These are phyloP conservation scores for Cercospora sp. DNA, from an alignment of 2,329 filamentous ascomycete genomes.

Conservation along the genomic window DNA sequence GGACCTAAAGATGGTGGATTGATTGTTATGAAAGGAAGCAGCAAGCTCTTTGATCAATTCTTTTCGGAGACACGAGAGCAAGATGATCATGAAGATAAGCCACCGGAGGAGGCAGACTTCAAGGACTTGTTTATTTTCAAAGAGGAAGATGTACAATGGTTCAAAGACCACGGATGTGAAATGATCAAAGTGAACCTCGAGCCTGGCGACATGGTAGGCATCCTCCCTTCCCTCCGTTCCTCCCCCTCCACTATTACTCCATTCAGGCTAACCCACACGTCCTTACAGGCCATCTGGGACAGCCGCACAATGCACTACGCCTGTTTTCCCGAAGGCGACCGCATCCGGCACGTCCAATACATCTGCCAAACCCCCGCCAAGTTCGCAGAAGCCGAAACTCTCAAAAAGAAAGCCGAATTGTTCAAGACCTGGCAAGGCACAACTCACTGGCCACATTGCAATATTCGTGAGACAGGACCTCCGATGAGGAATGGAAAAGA, in stretches of 20 bases:
- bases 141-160: constrained; percentile 37
- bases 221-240: too few relatives aligned
- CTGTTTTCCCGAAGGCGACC: constrained; percentile 35
- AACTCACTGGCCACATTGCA: constrained; percentile 46
- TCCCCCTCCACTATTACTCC: too few relatives aligned
- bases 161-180: constrained; percentile 27
- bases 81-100: constrained; percentile 36
- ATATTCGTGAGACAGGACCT: constrained; percentile 42
- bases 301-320: constrained; percentile 50
- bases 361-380: constrained; percentile 40
- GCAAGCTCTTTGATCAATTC: constrained; percentile 48
- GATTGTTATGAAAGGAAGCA: constrained; percentile 48
- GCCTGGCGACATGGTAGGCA: constrained; percentile 24
- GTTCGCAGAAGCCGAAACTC: constrained; percentile 40
- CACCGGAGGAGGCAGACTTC: constrained; percentile 38
- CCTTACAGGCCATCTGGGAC: constrained; percentile 26
- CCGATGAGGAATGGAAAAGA: constrained; percentile 42
- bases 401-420: constrained; percentile 39
- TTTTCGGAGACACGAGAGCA: constrained; percentile 41
- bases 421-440: constrained; percentile 41
- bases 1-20: constrained; percentile 51
- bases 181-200: constrained; percentile 27
- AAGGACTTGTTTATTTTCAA: constrained; percentile 48
- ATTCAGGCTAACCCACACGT: neutral
- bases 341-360: constrained; percentile 36